phyloP scores from a whole-genome alignment of 2,329 filamentous ascomycete genomes.

The Calonectria hongkongensis region DNA sequence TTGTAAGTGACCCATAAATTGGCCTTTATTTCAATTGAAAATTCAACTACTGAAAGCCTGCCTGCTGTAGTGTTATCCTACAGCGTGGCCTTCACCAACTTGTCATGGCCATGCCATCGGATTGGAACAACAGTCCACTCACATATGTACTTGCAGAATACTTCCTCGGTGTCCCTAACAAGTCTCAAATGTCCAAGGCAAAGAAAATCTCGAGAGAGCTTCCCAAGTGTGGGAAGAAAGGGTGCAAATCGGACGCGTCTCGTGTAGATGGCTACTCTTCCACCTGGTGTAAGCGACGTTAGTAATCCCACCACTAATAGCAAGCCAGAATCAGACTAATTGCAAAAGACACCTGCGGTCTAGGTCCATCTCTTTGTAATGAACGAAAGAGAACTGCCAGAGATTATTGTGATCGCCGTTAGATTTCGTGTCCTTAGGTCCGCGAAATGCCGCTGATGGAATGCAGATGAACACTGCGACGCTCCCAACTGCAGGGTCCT shows the following conservation, averaged over 20 bases:
- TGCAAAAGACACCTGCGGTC: slow-evolving; percentile 11
- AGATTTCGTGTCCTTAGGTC: not conserved
- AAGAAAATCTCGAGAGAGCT: not conserved
- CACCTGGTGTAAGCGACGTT: slow-evolving; percentile 25
- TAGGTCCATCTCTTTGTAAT: not conserved
- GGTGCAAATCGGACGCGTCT: not conserved
- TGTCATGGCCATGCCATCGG: slow-evolving; percentile 1
- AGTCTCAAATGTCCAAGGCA: not conserved
- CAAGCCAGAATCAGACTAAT: not conserved
- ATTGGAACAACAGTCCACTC: slow-evolving; percentile 5
- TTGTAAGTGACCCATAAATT: no score
- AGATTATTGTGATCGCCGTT: slow-evolving; percentile 3
- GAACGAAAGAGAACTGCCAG: not conserved
- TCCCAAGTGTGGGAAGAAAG: not conserved
- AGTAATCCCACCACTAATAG: not conserved
- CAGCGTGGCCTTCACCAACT: not conserved
- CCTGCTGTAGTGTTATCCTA: not conserved
- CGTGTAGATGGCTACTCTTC: not conserved
- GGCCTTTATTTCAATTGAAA: no score
- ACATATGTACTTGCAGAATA: not conserved
- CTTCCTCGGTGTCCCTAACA: not conserved
- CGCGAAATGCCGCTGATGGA: not conserved
- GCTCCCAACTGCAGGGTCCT: not conserved
- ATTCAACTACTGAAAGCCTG: not conserved
- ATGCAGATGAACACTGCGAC: slow-evolving; percentile 19